Conservation (phyloP, 208 protist species). For the Acanthamoeba lenticulata region DNA sequence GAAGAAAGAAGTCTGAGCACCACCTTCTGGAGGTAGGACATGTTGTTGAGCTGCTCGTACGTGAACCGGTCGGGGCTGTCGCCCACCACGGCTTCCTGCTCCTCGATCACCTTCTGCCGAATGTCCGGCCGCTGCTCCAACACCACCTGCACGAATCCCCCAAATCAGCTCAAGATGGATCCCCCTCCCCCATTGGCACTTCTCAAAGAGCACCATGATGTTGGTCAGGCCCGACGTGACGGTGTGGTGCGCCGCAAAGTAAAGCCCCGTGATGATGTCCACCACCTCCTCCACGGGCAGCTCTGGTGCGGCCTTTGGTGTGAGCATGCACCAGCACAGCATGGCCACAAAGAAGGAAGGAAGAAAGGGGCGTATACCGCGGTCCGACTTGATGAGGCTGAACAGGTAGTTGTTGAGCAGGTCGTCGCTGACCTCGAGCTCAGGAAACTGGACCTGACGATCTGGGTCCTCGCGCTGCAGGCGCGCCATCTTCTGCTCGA, state of each 20-base stretch:
- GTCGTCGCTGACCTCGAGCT: background rate
- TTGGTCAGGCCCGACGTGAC: constrained; percentile 26
- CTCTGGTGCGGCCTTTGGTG: too few species aligned
- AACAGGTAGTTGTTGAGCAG: constrained; percentile 3
- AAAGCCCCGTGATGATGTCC: background rate
- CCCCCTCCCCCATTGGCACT: background rate
- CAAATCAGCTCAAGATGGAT: background rate
- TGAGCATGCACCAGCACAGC: background rate
- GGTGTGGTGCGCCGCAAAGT: background rate
- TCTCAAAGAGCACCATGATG: background rate
- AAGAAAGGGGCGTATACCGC: too few species aligned
- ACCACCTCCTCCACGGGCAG: background rate
- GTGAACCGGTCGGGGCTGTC: background rate
- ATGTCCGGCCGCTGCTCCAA: background rate
- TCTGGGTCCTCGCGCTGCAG: background rate
- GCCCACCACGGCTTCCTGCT: constrained; percentile 4
- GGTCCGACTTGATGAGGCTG: background rate
- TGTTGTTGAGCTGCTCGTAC: constrained; percentile 23
- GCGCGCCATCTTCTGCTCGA: background rate
- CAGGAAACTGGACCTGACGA: background rate
- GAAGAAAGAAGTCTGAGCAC: background rate
- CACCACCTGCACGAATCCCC: background rate
- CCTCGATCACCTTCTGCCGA: constrained; percentile 17
- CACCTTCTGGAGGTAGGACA: background rate
- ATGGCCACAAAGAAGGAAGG: background rate